Evolutionary conservation across 306 rosid genomes (phyloP).

Genomic region (Carpinus fangiana): DNA sequence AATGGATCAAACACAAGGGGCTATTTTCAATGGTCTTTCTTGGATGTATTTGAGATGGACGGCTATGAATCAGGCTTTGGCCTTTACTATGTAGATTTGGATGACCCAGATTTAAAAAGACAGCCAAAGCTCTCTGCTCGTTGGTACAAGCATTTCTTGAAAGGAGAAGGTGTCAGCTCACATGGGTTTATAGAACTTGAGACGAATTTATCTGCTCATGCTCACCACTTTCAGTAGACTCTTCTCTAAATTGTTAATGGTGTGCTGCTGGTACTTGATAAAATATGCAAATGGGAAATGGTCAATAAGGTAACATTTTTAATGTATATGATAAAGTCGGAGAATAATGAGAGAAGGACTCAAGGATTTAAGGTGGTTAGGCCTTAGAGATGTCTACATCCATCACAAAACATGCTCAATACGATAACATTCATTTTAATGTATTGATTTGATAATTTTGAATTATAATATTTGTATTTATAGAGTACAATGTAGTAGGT

Average conservation of each 20-base stretch:
- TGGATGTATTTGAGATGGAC: slow-evolving; percentile 39
- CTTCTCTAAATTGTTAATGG: not conserved
- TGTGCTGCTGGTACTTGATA: not conserved
- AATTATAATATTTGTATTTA: too few species aligned
- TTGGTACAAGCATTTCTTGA: slow-evolving; percentile 39
- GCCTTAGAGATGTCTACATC: too few species aligned
- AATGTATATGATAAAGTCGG: too few species aligned
- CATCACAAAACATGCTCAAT: too few species aligned
- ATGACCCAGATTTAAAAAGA: slow-evolving; percentile 48
- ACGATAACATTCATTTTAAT: too few species aligned
- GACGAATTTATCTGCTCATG: slow-evolving; percentile 20
- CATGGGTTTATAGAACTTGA: slow-evolving; percentile 18
- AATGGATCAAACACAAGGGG: slow-evolving; percentile 46
- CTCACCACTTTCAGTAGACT: not conserved
- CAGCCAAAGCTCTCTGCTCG: slow-evolving; percentile 48
- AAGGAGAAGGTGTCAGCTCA: slow-evolving; percentile 19
- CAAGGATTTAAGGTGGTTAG: too few species aligned
- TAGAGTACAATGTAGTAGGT: too few species aligned
- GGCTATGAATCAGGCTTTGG: slow-evolving; percentile 33
- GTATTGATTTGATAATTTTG: too few species aligned
- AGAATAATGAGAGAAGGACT: too few species aligned
- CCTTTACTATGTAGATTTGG: slow-evolving; percentile 35
- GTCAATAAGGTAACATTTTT: too few species aligned
- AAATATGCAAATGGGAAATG: too few species aligned
- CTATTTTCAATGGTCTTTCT: slow-evolving; percentile 48